Conservation (phyloP, 2,329 filamentous ascomycete species). For the Claviceps lovelessii region DNA sequence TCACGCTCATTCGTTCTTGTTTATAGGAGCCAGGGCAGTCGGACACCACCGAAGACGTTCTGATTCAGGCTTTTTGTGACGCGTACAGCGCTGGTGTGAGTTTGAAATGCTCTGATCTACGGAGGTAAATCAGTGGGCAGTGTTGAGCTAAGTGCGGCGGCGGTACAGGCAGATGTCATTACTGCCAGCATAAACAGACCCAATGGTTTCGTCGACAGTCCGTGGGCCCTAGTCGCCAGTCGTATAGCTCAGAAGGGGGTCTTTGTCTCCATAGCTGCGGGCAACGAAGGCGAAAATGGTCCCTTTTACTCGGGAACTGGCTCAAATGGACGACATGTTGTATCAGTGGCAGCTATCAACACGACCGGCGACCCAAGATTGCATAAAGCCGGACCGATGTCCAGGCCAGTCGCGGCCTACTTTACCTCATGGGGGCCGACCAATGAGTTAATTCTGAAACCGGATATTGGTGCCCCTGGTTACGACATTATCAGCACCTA, state of each 20-base stretch:
- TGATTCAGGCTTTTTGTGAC: constrained; percentile 23
- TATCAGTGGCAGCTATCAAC: constrained; percentile 24
- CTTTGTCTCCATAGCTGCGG: constrained; percentile 35
- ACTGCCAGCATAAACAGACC: constrained; percentile 25
- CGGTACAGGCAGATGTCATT: constrained; percentile 27
- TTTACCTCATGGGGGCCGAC: constrained; percentile 39
- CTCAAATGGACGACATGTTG: constrained; percentile 19
- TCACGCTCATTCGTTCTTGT: not conserved
- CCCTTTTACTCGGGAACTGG: constrained; percentile 29
- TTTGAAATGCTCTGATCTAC: not conserved
- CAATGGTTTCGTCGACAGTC: constrained; percentile 26
- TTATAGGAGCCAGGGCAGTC: not conserved
- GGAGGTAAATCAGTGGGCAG: not conserved
- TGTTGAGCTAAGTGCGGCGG: not conserved
- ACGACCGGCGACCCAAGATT: constrained; percentile 28
- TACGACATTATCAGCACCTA: constrained; percentile 36
- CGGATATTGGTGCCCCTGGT: constrained; percentile 35
- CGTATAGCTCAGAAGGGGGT: constrained; percentile 30
- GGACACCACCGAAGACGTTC: constrained; percentile 18
- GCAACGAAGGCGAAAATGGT: constrained; percentile 34
- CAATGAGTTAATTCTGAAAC: constrained; percentile 36
- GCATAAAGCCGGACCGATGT: constrained; percentile 13
- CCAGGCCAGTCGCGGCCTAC: constrained; percentile 23
- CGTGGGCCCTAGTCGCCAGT: constrained; percentile 27
- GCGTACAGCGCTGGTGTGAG: constrained; percentile 20